Evolutionary conservation across 352 stramenopile species (phyloP).

Genomic region (Phytophthora citricola): DNA sequence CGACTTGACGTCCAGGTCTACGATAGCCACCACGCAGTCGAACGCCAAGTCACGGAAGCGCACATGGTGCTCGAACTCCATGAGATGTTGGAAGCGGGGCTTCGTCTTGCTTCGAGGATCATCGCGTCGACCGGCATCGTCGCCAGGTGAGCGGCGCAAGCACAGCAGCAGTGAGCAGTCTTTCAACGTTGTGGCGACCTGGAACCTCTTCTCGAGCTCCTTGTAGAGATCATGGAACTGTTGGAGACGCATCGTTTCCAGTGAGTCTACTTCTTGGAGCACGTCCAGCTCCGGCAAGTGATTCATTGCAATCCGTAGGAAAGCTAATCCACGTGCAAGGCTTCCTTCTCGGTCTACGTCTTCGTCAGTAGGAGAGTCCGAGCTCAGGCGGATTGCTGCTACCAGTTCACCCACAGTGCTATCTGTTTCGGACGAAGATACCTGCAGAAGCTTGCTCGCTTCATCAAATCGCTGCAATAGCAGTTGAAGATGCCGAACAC

Average conservation of each 20-base stretch:
- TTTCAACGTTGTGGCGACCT: constrained; percentile 86
- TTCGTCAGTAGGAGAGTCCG: constrained; percentile 32
- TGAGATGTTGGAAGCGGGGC: constrained; percentile 62
- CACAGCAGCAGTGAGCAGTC: constrained; percentile 86
- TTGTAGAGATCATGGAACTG: constrained; percentile 63
- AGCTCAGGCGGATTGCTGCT: constrained; percentile 24
- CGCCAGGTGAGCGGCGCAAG: constrained; percentile 54
- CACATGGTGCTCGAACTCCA: constrained; percentile 73
- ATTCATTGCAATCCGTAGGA: constrained; percentile 52
- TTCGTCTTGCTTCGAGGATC: constrained; percentile 24
- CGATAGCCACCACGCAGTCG: constrained; percentile 82
- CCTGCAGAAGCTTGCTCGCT: constrained; percentile 17
- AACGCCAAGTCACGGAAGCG: constrained; percentile 73
- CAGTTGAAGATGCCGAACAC: constrained; percentile 70
- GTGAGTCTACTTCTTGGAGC: constrained; percentile 39
- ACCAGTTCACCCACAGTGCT: constrained; percentile 42
- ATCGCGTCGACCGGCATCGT: constrained; percentile 22
- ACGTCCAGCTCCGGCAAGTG: constrained; percentile 50
- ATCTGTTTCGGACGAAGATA: constrained; percentile 7
- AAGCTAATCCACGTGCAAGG: constrained; percentile 54
- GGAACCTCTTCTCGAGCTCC: constrained; percentile 74
- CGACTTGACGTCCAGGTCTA: constrained; percentile 89
- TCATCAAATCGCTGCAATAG: constrained; percentile 53
- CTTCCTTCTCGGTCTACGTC: constrained; percentile 59
- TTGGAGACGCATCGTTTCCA: constrained; percentile 47